Evolutionary conservation across 805 yeast genomes (phyloP).

Genomic region (Metschnikowia baotianmanensis): DNA sequence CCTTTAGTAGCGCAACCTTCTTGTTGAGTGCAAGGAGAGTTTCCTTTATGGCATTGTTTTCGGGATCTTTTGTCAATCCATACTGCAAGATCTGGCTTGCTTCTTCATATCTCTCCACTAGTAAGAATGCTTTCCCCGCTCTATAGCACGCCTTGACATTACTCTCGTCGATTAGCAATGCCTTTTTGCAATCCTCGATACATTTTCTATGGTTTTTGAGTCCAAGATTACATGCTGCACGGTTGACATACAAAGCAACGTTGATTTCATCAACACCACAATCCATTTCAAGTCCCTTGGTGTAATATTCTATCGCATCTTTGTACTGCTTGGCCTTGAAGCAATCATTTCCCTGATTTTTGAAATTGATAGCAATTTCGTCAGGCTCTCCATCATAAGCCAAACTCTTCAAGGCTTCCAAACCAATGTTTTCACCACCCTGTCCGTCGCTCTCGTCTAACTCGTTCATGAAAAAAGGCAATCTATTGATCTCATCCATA

Average conservation of each 20-base stretch:
- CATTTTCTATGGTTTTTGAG: slow-evolving; percentile 81
- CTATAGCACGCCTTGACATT: slow-evolving; percentile 84
- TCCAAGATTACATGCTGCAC: slow-evolving; percentile 91
- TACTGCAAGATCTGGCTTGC: slow-evolving; percentile 63
- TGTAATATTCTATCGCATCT: slow-evolving; percentile 75
- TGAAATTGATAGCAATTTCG: slow-evolving; percentile 86
- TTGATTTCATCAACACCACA: slow-evolving; percentile 56
- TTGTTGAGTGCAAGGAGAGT: slow-evolving; percentile 46
- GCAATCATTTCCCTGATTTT: slow-evolving; percentile 89
- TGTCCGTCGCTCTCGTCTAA: slow-evolving; percentile 74
- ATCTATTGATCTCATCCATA: slow-evolving; percentile 69
- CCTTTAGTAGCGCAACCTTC: slow-evolving; percentile 22
- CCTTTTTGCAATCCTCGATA: slow-evolving; percentile 79
- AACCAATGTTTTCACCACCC: slow-evolving; percentile 67
- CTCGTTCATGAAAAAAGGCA: slow-evolving; percentile 94
- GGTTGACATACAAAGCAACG: slow-evolving; percentile 66
- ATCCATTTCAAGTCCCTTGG: slow-evolving; percentile 72
- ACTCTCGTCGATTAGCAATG: slow-evolving; percentile 60
- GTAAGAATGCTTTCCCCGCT: slow-evolving; percentile 76
- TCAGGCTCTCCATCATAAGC: slow-evolving; percentile 96
- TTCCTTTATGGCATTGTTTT: slow-evolving; percentile 53
- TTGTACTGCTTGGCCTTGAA: slow-evolving; percentile 68
- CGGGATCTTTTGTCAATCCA: slow-evolving; percentile 60
- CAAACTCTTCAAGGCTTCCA: slow-evolving; percentile 87
- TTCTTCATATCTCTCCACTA: slow-evolving; percentile 68